These are phyloP conservation scores for Hibiscus tridactylites DNA, from an alignment of 345 rosid genomes.

Conservation along the genomic window DNA sequence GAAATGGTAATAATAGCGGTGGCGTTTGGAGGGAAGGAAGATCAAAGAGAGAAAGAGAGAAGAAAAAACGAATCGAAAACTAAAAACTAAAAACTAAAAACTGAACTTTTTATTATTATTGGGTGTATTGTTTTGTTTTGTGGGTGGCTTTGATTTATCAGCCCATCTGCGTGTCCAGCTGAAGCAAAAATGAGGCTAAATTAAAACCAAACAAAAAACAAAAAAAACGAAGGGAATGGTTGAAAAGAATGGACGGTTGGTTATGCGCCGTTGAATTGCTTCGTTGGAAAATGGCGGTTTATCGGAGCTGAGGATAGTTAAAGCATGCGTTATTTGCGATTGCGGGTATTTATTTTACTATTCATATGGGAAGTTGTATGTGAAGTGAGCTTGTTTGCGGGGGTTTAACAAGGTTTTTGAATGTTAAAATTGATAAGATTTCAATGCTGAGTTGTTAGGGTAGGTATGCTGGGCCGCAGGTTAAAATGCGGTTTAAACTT, in stretches of 20 bases:
- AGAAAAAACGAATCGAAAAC: not conserved
- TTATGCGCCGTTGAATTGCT: too few species aligned
- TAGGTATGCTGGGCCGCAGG: too few species aligned
- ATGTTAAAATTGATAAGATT: too few species aligned
- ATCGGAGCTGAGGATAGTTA: not conserved
- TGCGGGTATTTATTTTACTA: not conserved
- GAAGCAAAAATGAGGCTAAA: slow-evolving; percentile 3
- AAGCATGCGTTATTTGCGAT: not conserved
- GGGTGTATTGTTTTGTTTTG: not conserved
- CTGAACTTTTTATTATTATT: too few species aligned
- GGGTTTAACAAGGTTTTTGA: too few species aligned
- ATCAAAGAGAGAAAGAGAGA: not conserved
- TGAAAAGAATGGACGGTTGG: not conserved
- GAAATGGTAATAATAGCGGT: not conserved
- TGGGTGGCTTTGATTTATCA: not conserved
- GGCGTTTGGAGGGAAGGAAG: slow-evolving; percentile 32
- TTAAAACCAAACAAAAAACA: not conserved
- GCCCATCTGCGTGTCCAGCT: not conserved
- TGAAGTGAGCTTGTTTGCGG: too few species aligned
- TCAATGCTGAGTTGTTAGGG: too few species aligned
- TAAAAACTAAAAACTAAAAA: slow-evolving; percentile 1
- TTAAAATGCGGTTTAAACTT: too few species aligned
- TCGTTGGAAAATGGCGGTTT: too few species aligned
- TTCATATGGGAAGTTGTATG: too few species aligned
- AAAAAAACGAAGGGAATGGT: not conserved